Percentiles rank a stretch among this genome's conserved stretches.
Evolutionary conservation across 2,329 filamentous ascomycete species (phyloP).

Genomic region (Truncatella angustata): DNA sequence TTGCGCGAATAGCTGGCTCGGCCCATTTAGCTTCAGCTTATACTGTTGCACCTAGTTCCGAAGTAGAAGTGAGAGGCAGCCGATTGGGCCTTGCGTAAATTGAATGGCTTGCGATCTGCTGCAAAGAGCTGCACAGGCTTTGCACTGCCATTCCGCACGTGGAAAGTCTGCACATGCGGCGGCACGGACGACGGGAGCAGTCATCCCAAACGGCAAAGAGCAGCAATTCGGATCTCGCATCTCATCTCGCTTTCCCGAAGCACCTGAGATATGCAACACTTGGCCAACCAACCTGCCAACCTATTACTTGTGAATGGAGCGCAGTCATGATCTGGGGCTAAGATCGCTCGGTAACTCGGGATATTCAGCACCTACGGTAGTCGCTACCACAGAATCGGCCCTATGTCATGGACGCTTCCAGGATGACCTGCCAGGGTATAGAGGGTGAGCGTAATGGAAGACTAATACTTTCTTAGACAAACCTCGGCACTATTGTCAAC

Average conservation of each 20-base stretch:
- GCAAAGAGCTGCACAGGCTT: not conserved
- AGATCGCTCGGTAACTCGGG: slow-evolving; percentile 1
- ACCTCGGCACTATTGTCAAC: not conserved
- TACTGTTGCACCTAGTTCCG: no score
- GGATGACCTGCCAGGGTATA: not conserved
- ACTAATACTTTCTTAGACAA: slow-evolving; percentile 1
- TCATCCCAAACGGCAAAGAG: slow-evolving; percentile 1
- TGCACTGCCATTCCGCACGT: slow-evolving; percentile 5
- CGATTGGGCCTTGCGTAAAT: not conserved
- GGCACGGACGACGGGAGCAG: not conserved
- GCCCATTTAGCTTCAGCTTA: not conserved
- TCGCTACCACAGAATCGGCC: not conserved
- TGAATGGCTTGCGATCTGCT: not conserved
- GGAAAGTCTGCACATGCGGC: not conserved
- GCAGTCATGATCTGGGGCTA: not conserved
- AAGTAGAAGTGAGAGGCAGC: not conserved
- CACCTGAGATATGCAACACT: no score
- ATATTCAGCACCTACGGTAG: not conserved
- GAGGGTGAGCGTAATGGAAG: not conserved
- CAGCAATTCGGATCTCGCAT: not conserved
- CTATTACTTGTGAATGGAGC: not conserved
- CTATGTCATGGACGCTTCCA: not conserved
- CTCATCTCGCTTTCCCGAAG: not conserved
- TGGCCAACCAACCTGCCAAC: not conserved
- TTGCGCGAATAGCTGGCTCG: not conserved